These are phyloP conservation scores for Herpomyces periplanetae DNA, from an alignment of 2,329 filamentous ascomycete species.

Conservation along the genomic window DNA sequence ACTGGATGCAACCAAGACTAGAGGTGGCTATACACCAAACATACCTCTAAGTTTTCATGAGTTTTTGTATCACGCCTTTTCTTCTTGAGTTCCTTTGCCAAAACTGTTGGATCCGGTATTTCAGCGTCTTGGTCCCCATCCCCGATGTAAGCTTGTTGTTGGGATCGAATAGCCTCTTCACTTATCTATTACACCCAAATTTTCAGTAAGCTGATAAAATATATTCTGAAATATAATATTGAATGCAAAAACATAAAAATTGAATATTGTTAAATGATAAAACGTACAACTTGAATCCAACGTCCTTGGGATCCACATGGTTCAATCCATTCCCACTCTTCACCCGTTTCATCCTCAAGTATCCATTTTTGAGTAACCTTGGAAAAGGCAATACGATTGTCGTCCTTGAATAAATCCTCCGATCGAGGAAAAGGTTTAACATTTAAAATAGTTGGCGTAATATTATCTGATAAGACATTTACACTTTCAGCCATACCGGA, in stretches of 20 bases:
- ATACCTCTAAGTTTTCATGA: background rate
- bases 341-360: constrained; percentile 43
- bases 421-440: constrained; percentile 16
- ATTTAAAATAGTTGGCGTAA: too few species aligned
- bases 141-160: too few species aligned
- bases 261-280: constrained; percentile 4
- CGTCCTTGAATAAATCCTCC: constrained; percentile 25
- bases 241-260: constrained; percentile 4
- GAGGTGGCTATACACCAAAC: background rate
- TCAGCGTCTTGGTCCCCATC: too few species aligned
- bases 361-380: constrained; percentile 42
- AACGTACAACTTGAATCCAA: constrained; percentile 4
- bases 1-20: background rate
- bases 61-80: constrained; percentile 1
- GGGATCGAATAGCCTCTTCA: too few species aligned
- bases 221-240: constrained; percentile 1
- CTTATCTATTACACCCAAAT: constrained; percentile 2
- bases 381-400: constrained; percentile 59
- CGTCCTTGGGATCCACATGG: constrained; percentile 32
- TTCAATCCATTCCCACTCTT: constrained; percentile 46
- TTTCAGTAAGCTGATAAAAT: background rate
- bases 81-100: too few species aligned
- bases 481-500: too few species aligned
- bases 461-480: too few species aligned
- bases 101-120: too few species aligned